These are phyloP conservation scores for Geotrichum candidum DNA, from an alignment of 1,139 yeast species.

Conservation along the genomic window DNA sequence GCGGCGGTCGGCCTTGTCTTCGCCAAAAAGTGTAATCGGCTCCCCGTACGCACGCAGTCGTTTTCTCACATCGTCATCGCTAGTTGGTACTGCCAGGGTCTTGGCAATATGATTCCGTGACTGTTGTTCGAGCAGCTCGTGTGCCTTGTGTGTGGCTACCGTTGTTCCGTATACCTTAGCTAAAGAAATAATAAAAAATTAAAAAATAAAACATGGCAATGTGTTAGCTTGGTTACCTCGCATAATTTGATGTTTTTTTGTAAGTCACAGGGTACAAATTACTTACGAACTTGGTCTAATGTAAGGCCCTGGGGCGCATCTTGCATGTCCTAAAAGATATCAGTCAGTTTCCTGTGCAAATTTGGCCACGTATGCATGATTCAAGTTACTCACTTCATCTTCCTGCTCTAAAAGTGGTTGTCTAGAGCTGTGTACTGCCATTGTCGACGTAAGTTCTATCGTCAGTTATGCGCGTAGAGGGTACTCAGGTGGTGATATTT, in stretches of 20 bases:
- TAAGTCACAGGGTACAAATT: background rate
- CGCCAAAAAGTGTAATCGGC: conserved; percentile 57
- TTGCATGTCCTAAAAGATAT: conserved; percentile 11
- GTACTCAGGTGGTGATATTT: background rate
- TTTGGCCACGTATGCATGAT: background rate
- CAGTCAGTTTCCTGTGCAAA: background rate
- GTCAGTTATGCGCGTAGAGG: background rate
- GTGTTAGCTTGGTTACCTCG: background rate
- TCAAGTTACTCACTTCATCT: conserved; percentile 12
- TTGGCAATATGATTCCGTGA: conserved; percentile 25
- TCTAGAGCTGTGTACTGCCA: conserved; percentile 8
- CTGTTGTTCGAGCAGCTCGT: conserved; percentile 26
- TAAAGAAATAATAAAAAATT: background rate
- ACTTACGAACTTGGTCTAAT: conserved; percentile 18
- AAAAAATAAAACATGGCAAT: background rate
- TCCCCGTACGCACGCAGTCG: conserved; percentile 48
- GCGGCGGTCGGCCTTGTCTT: conserved; percentile 56
- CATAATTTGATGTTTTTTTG: background rate
- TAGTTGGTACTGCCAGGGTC: conserved; percentile 48
- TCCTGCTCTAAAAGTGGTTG: conserved; percentile 12
- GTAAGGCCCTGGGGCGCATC: conserved; percentile 12
- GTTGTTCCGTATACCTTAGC: conserved; percentile 14
- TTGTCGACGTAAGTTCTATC: background rate
- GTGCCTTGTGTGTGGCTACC: conserved; percentile 19
- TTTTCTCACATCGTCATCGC: conserved; percentile 53